Evolutionary conservation across 768 basidiomycete genomes (phyloP).

Genomic region (Lactifluus rugatus): DNA sequence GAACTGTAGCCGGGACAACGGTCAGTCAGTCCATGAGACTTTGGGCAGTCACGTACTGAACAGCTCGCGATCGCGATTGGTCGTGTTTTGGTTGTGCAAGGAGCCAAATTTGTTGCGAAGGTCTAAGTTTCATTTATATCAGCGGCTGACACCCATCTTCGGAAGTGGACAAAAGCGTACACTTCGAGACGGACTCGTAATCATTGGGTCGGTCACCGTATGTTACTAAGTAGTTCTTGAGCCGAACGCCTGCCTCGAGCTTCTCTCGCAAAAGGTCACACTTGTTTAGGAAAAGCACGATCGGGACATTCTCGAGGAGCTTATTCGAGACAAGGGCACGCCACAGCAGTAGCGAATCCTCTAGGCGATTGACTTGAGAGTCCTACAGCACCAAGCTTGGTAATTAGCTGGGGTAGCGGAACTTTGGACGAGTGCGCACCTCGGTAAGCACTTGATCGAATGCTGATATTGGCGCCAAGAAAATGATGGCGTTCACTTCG

Average conservation of each 20-base stretch:
- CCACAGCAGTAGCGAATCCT: slow-evolving; percentile 75
- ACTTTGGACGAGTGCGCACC: slow-evolving; percentile 33
- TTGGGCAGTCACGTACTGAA: slow-evolving; percentile 42
- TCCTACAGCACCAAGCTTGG: slow-evolving; percentile 37
- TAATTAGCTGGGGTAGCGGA: slow-evolving; percentile 14
- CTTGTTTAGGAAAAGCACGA: slow-evolving; percentile 78
- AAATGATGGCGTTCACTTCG: slow-evolving; percentile 78
- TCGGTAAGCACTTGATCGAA: slow-evolving; percentile 79
- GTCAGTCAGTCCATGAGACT: neutral
- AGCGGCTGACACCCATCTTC: neutral
- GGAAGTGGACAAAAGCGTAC: slow-evolving; percentile 30
- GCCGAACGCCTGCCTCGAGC: slow-evolving; percentile 62
- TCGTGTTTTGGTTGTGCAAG: slow-evolving; percentile 56
- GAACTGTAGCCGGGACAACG: slow-evolving; percentile 37
- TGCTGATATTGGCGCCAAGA: slow-evolving; percentile 79
- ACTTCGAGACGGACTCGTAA: slow-evolving; percentile 64
- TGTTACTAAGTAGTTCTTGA: slow-evolving; percentile 57
- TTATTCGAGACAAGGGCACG: slow-evolving; percentile 61
- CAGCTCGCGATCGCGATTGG: slow-evolving; percentile 62
- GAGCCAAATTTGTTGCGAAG: slow-evolving; percentile 65
- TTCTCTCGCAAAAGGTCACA: slow-evolving; percentile 71
- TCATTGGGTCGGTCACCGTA: slow-evolving; percentile 75
- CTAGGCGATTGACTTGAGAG: slow-evolving; percentile 59
- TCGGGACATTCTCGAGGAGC: slow-evolving; percentile 61
- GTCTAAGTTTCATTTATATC: slow-evolving; percentile 33